Evolutionary conservation across 208 protist genomes (phyloP).

Genomic region (Acanthamoeba sp.): DNA sequence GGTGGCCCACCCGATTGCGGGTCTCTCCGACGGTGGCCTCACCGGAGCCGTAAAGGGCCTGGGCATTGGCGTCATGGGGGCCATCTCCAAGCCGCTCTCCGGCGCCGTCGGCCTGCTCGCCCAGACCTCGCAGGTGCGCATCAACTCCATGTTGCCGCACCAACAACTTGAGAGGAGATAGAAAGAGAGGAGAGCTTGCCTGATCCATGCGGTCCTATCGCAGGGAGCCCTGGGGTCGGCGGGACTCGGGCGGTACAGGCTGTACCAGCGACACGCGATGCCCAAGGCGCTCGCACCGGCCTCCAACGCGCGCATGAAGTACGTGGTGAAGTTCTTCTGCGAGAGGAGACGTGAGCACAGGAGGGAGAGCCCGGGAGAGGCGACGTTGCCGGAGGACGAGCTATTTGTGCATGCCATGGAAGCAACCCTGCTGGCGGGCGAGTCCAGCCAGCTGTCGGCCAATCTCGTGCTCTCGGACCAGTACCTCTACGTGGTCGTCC

Average conservation of each 20-base stretch:
- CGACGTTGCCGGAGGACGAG: background rate
- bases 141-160: too few relatives aligned
- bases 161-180: too few relatives aligned
- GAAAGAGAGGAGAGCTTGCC: background rate
- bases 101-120: slow-evolving; percentile 57
- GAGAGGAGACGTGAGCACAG: background rate
- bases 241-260: slow-evolving; percentile 47
- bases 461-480: slow-evolving; percentile 15
- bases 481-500: slow-evolving; percentile 13
- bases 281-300: slow-evolving; percentile 55
- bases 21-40: slow-evolving; percentile 44
- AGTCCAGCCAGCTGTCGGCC: background rate
- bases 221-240: slow-evolving; percentile 23
- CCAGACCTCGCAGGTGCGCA: slow-evolving; percentile 57
- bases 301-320: slow-evolving; percentile 25
- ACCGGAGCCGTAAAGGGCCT: slow-evolving; percentile 50
- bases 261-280: slow-evolving; percentile 19
- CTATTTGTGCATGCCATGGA: slow-evolving; percentile 44
- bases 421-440: background rate
- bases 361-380: background rate
- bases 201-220: too few relatives aligned
- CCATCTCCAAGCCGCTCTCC: slow-evolving; percentile 69
- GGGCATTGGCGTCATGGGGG: slow-evolving; percentile 57
- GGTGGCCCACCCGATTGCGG: slow-evolving; percentile 43
- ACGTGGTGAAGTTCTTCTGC: background rate